Base-by-base conservation (phyloP, 2,329 filamentous ascomycete species). In the Phaeophleospora eucalypticola region DNA sequence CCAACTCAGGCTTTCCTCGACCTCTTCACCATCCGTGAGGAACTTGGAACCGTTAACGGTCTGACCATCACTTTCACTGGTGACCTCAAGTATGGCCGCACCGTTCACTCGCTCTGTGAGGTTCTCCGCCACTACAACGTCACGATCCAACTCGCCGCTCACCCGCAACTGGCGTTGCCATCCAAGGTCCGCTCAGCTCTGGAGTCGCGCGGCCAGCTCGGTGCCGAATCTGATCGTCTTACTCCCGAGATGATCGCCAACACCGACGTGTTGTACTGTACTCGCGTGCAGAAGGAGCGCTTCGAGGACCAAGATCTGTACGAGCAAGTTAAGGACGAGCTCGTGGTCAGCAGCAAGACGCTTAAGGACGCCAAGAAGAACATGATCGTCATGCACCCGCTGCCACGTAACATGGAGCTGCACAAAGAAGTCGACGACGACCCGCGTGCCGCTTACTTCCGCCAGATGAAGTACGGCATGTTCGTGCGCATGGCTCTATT, bases 391-490 rank as follows among this genome's bases (percentile, higher is more conserved):
- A 83, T 98, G 83, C 93, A 98, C 72, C 93, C 93, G 48, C 77
- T 98, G 63, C 93, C 93, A 34, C 81, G 93, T 63, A 97, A 97
- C 65, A 83, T 86, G 57, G 93, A 98, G 78, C 84, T 98, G 65
- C 83, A 84, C 27, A 89, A 94, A 71, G 93, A 98, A 75, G 89
- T 98, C 40, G 93, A 98, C 71, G 95, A 94, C 73, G 93, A 98
- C 73, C 89, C 94, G 67, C 77, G 93, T 60, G 93, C 93, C 49
- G 91, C 93, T 46, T 98, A 98, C 76, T 98, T 98, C 74, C 83
- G 93, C 86, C 93, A 98, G 86, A 96, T 96, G 91, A 83, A 86
- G 72, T 96, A 97, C 73, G 93, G 93, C 61, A 81, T 98, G 62
- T 97, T 96, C 78, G 94, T 87, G 71, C 86, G 93, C 68, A 98